Conservation (phyloP, 2,329 filamentous ascomycete species). For the Metarhizium humberi region DNA sequence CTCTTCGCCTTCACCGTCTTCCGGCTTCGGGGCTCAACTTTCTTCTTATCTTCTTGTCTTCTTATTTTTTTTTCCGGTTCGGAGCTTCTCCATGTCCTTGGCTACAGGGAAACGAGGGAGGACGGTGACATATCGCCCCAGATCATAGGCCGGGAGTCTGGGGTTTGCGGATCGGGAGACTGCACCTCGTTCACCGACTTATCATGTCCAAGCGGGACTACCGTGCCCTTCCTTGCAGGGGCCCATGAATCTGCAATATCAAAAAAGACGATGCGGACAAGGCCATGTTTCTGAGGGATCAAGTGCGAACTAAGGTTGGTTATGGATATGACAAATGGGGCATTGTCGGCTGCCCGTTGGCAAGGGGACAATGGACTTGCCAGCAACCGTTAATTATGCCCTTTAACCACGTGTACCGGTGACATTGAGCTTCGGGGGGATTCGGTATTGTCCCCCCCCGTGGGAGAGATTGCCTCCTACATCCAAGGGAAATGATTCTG, state of each 20-base stretch:
- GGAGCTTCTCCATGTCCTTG: background rate
- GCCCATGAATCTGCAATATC: background rate
- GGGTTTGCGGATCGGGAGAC: background rate
- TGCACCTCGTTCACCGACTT: background rate
- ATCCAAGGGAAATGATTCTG: background rate
- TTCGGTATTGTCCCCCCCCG: background rate
- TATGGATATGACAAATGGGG: background rate
- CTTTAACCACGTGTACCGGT: background rate
- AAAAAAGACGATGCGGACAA: background rate
- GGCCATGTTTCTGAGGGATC: background rate
- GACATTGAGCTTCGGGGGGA: background rate
- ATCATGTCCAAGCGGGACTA: background rate
- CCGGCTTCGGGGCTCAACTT: no score
- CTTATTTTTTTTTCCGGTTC: background rate
- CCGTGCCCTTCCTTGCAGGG: background rate
- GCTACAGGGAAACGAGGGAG: no score
- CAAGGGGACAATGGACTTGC: background rate
- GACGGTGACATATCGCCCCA: background rate
- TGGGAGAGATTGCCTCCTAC: background rate
- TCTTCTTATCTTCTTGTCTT: background rate
- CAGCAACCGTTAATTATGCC: background rate
- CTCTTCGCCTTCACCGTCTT: no score
- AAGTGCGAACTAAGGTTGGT: background rate
- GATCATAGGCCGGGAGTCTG: background rate
- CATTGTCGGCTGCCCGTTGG: no score